These are phyloP conservation scores for Citrullus mucosospermus DNA, from an alignment of 306 rosid genomes.

Conservation along the genomic window DNA sequence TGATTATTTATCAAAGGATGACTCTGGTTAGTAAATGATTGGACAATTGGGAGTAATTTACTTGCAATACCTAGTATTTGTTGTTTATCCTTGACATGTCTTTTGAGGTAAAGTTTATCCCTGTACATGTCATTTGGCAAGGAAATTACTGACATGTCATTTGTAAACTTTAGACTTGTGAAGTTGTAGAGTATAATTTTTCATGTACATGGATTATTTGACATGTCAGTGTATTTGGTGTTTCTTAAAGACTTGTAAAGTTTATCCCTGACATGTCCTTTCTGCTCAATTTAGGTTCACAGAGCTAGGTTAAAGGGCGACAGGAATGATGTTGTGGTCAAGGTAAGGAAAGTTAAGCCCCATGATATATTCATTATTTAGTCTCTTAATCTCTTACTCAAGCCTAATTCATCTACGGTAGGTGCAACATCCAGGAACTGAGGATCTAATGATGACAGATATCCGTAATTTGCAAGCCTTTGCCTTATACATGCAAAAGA, in stretches of 20 bases:
- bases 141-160: no score
- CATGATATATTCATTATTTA: conserved; percentile 6
- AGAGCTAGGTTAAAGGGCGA: conserved; percentile 72
- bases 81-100: no score
- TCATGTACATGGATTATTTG: no score
- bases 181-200: no score
- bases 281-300: conserved; percentile 54
- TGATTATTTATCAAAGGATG: neutral
- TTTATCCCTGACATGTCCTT: neutral
- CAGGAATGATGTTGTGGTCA: conserved; percentile 68
- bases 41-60: neutral
- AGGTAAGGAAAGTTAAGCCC: conserved; percentile 40
- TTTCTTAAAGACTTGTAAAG: no score
- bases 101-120: no score
- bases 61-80: neutral
- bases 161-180: no score
- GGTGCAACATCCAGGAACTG: conserved; percentile 99
- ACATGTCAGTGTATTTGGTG: neutral
- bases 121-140: no score
- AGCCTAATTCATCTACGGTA: conserved; percentile 22
- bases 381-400: conserved; percentile 8
- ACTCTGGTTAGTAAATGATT: neutral
- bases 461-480: conserved; percentile 85
- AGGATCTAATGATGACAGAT: conserved; percentile 98
- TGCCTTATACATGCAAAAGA: conserved; percentile 81